Evolutionary conservation across 805 yeast genomes (phyloP).

Genomic region (Kluyveromyces aestuarii): DNA sequence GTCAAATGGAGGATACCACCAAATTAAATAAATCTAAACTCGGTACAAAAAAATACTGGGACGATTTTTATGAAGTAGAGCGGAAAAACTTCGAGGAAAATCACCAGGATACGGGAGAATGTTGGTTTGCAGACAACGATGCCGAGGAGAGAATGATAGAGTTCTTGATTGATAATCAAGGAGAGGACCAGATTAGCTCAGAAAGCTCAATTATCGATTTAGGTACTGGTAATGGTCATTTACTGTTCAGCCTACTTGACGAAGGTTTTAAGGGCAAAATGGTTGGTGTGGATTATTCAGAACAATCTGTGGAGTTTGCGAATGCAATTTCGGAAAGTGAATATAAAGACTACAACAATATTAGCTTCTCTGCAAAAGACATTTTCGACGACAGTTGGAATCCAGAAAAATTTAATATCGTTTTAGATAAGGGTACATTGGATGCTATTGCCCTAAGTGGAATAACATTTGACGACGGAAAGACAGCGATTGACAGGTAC

Average conservation of each 20-base stretch:
- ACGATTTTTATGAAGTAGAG: slow-evolving; percentile 72
- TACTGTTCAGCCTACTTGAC: slow-evolving; percentile 58
- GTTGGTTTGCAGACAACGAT: slow-evolving; percentile 94
- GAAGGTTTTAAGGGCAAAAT: slow-evolving; percentile 53
- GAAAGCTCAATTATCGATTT: slow-evolving; percentile 53
- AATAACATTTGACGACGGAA: slow-evolving; percentile 35
- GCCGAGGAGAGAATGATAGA: slow-evolving; percentile 82
- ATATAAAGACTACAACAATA: slow-evolving; percentile 26
- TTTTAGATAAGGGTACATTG: slow-evolving; percentile 89
- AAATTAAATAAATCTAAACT: slow-evolving; percentile 67
- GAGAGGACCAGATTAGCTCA: slow-evolving; percentile 25
- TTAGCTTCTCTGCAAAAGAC: slow-evolving; percentile 60
- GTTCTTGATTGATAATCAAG: slow-evolving; percentile 48
- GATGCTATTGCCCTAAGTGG: slow-evolving; percentile 93
- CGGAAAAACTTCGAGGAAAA: slow-evolving; percentile 61
- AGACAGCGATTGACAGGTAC: slow-evolving; percentile 50
- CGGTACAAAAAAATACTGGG: slow-evolving; percentile 91
- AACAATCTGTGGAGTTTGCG: slow-evolving; percentile 72
- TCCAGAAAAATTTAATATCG: slow-evolving; percentile 50
- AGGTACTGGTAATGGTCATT: slow-evolving; percentile 96
- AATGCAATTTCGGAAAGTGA: slow-evolving; percentile 40
- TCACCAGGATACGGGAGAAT: slow-evolving; percentile 83
- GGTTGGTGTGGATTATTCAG: slow-evolving; percentile 82
- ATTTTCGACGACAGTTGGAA: slow-evolving; percentile 39
- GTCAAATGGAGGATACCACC: slow-evolving; percentile 31